phyloP scores from a whole-genome alignment of 306 rosid species.

The Ziziphus jujuba region DNA sequence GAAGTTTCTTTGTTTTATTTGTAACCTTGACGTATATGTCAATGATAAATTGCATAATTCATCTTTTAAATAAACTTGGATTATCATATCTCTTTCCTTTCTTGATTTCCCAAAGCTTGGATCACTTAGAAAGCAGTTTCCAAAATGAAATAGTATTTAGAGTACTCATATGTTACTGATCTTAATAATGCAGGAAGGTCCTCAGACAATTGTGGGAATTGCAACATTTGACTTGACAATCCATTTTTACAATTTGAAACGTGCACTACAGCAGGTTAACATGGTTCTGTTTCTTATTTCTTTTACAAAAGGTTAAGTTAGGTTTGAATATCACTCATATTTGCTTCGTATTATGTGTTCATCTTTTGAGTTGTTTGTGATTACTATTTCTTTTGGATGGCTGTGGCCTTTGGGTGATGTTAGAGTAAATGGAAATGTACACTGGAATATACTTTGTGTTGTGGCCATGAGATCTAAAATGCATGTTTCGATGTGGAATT shows the following conservation, averaged over 20 bases:
- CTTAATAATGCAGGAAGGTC: conserved; percentile 74
- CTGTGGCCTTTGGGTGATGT: no score
- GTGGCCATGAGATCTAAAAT: no score
- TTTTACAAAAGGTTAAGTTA: neutral
- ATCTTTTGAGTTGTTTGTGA: no score
- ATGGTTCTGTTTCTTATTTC: conserved; percentile 7
- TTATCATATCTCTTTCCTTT: neutral
- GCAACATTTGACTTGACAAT: conserved; percentile 96
- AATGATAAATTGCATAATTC: neutral
- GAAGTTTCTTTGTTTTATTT: neutral
- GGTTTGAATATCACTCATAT: neutral
- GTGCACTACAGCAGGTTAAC: conserved; percentile 88
- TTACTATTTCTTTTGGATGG: no score
- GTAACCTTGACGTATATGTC: neutral
- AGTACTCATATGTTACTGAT: conserved; percentile 8
- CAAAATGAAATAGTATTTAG: neutral
- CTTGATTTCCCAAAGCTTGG: neutral
- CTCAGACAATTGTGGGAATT: conserved; percentile 81
- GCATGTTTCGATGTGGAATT: no score
- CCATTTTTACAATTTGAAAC: conserved; percentile 94
- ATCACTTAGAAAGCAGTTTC: neutral
- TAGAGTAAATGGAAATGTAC: no score
- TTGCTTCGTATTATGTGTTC: neutral
- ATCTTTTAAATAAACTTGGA: neutral
- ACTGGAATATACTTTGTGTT: no score